Conservation (phyloP, 306 rosid genomes). For the Urtica urens region DNA sequence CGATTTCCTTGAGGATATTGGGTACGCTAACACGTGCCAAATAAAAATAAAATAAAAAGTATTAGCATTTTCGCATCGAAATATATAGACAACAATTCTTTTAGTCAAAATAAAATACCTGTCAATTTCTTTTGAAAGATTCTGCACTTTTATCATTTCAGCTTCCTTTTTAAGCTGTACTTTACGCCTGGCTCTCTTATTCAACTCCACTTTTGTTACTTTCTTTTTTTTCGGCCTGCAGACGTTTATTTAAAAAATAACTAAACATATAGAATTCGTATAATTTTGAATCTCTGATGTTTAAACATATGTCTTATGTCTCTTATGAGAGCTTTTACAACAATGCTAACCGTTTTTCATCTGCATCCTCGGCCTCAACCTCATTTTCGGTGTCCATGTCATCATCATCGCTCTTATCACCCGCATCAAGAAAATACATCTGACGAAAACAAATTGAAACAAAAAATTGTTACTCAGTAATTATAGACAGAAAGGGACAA, state of each 20-base stretch:
- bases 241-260: constrained; percentile 16
- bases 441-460: constrained; percentile 14
- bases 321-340: no score
- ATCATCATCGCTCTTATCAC: constrained; percentile 48
- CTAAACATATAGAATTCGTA: constrained; percentile 4
- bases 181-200: constrained; percentile 64
- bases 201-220: constrained; percentile 61
- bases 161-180: constrained; percentile 50
- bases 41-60: neutral
- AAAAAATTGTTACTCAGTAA: neutral
- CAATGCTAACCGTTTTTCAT: constrained; percentile 42
- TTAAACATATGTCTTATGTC: no score
- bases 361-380: constrained; percentile 36
- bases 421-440: constrained; percentile 81
- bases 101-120: constrained; percentile 29
- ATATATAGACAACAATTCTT: neutral
- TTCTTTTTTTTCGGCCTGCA: constrained; percentile 52
- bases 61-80: neutral
- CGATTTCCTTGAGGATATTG: constrained; percentile 56
- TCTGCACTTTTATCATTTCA: constrained; percentile 36
- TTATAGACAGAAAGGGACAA: no score
- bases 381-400: constrained; percentile 31
- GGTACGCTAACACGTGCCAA: constrained; percentile 35
- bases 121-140: constrained; percentile 69
- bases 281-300: no score